These are phyloP conservation scores for Trichomonascaceae sp. DNA, from an alignment of 1,139 yeast species.

Conservation along the genomic window DNA sequence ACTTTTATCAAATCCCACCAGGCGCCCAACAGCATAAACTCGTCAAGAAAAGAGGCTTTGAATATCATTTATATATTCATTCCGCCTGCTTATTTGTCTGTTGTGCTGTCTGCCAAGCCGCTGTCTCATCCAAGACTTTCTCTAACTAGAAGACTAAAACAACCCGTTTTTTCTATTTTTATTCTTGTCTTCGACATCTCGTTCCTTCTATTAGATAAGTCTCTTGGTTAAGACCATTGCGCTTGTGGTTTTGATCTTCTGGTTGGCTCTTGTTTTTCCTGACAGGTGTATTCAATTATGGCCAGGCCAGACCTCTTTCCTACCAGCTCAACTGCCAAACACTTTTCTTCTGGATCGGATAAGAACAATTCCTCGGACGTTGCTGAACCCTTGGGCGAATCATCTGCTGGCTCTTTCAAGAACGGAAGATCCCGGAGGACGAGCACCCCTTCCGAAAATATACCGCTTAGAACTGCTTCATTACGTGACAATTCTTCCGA, in stretches of 20 bases:
- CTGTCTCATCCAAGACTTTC: neutral
- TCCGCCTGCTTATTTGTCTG: neutral
- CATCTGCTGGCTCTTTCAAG: neutral
- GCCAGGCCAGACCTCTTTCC: neutral
- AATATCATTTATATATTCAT: neutral
- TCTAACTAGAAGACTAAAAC: neutral
- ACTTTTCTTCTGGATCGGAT: neutral
- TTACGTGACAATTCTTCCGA: neutral
- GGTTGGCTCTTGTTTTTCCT: neutral
- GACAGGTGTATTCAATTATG: neutral
- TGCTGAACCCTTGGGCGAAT: neutral
- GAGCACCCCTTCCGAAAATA: conserved; percentile 1
- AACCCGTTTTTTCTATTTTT: too few species aligned
- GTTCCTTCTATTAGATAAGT: too few species aligned
- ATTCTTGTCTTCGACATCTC: too few species aligned
- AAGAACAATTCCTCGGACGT: neutral
- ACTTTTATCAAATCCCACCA: too few species aligned
- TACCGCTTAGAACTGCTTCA: conserved; percentile 4
- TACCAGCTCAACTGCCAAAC: neutral
- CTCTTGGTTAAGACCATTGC: neutral
- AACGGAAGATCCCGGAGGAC: neutral
- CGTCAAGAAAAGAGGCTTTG: neutral
- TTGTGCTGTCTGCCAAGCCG: neutral
- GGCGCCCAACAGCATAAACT: neutral
- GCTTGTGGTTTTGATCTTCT: neutral